These are phyloP conservation scores for Acanthamoeba healyi DNA, from an alignment of 208 protist genomes.

Conservation along the genomic window DNA sequence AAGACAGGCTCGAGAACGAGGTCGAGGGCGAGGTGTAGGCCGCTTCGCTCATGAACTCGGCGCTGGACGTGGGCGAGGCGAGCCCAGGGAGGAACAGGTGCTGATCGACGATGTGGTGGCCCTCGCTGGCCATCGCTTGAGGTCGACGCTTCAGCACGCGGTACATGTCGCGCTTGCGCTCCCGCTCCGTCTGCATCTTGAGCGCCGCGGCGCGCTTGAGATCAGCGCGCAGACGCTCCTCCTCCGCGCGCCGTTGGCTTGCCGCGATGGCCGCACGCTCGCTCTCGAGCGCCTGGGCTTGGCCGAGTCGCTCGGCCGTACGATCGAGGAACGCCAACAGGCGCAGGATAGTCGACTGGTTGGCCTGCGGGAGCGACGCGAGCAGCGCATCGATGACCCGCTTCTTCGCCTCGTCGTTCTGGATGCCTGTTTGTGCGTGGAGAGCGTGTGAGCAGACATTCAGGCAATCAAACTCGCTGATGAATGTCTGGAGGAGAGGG, in stretches of 20 bases:
- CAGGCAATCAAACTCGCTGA: background rate
- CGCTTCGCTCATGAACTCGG: background rate
- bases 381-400: slow-evolving; percentile 2
- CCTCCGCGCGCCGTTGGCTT: background rate
- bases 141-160: slow-evolving; percentile 6
- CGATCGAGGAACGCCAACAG: background rate
- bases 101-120: background rate
- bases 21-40: background rate
- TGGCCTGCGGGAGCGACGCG: slow-evolving; percentile 13
- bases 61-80: background rate
- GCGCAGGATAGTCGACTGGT: slow-evolving; percentile 3
- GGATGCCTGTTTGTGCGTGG: slow-evolving; percentile 21
- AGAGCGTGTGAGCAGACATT: too few relatives aligned
- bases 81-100: background rate
- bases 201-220: background rate
- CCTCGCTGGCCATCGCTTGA: background rate
- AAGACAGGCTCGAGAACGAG: background rate
- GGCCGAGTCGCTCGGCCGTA: background rate
- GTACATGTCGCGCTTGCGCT: slow-evolving; percentile 31
- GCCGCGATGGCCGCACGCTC: background rate
- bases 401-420: background rate
- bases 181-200: background rate
- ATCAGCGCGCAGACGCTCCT: background rate
- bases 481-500: background rate
- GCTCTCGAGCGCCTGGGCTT: background rate